Conservation (phyloP, 495 filamentous ascomycete species). For the Trichoderma virens region DNA sequence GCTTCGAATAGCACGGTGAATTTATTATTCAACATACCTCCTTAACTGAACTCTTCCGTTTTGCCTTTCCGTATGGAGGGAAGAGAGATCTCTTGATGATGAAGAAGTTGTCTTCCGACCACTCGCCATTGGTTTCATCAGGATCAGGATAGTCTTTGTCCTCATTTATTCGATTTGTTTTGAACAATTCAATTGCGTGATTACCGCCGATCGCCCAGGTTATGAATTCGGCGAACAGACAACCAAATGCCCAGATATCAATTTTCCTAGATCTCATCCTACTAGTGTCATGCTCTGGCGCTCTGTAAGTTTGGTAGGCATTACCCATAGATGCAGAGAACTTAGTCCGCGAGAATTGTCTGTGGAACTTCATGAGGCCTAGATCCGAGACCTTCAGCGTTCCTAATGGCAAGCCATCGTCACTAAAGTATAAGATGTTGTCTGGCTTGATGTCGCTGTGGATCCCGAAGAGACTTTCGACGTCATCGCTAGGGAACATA, state of each 20-base stretch:
- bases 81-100: neutral
- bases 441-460: neutral
- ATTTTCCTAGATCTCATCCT: neutral
- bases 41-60: neutral
- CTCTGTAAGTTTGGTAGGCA: neutral
- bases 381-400: neutral
- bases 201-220: neutral
- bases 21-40: too few species aligned
- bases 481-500: neutral
- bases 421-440: neutral
- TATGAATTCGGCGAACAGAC: neutral
- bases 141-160: neutral
- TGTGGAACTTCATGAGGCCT: neutral
- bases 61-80: neutral
- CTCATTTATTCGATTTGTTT: neutral
- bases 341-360: neutral
- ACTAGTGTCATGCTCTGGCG: neutral
- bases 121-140: neutral
- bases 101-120: neutral
- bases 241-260: neutral
- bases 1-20: too few species aligned
- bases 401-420: neutral
- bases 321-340: neutral
- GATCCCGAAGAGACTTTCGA: neutral
- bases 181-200: neutral